phyloP scores from a whole-genome alignment of 2,329 filamentous ascomycete species.

The Colletotrichum sp. region DNA sequence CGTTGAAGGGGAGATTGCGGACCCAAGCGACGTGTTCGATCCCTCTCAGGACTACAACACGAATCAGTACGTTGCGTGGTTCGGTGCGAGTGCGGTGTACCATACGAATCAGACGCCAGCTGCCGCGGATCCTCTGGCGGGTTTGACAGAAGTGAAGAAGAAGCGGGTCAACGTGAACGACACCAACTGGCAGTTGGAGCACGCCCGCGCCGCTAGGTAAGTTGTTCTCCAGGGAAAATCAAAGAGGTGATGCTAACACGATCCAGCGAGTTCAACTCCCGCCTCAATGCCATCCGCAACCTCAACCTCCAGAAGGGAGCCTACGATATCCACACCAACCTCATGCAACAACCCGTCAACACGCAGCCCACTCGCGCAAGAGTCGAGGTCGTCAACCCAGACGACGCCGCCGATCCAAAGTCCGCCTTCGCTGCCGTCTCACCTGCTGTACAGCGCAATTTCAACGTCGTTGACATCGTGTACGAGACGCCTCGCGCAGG shows the following conservation, averaged over 20 bases:
- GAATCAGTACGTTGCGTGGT: slow-evolving; percentile 99
- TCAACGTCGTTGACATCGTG: slow-evolving; percentile 59
- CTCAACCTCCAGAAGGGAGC: slow-evolving; percentile 72
- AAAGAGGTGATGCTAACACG: too few species aligned
- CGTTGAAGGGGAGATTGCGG: slow-evolving; percentile 87
- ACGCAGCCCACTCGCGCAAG: slow-evolving; percentile 90
- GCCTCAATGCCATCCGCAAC: slow-evolving; percentile 71
- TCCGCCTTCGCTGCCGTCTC: slow-evolving; percentile 53
- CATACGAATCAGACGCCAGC: slow-evolving; percentile 76
- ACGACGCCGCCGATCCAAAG: slow-evolving; percentile 27
- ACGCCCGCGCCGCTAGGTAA: slow-evolving; percentile 89
- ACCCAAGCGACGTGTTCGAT: slow-evolving; percentile 83
- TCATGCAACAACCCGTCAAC: slow-evolving; percentile 82
- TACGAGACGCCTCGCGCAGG: slow-evolving; percentile 57
- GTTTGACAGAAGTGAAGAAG: slow-evolving; percentile 83
- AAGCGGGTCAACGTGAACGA: slow-evolving; percentile 88
- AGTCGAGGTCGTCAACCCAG: slow-evolving; percentile 71
- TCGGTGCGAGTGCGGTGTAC: slow-evolving; percentile 94
- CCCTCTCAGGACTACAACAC: slow-evolving; percentile 92
- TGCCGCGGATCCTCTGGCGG: slow-evolving; percentile 72
- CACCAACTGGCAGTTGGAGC: slow-evolving; percentile 95
- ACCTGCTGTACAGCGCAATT: slow-evolving; percentile 57
- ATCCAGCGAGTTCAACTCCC: slow-evolving; percentile 80
- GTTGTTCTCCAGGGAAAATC: too few species aligned
- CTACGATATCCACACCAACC: slow-evolving; percentile 91